These are phyloP conservation scores for Talaromyces funiculosus DNA, from an alignment of 2,329 filamentous ascomycete genomes.

Conservation along the genomic window DNA sequence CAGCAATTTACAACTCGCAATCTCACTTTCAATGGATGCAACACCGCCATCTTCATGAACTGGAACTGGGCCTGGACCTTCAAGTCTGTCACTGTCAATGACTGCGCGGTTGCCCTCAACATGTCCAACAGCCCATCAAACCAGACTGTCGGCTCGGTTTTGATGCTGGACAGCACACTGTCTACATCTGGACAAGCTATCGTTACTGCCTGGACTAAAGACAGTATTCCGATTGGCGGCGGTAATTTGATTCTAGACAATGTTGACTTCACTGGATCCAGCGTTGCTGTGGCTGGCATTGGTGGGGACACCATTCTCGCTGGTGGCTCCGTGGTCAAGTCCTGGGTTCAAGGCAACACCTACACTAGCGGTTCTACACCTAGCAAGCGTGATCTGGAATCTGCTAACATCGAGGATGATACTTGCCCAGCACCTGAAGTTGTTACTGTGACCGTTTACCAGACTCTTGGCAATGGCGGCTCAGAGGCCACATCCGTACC, in stretches of 20 bases:
- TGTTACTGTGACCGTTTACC: constrained; percentile 13
- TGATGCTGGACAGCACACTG: constrained; percentile 76
- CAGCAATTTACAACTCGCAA: constrained; percentile 87
- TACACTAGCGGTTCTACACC: constrained; percentile 46
- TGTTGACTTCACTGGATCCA: constrained; percentile 70
- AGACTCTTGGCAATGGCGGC: constrained; percentile 8
- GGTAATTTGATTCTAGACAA: constrained; percentile 84
- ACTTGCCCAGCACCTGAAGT: constrained; percentile 12
- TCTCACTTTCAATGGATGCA: constrained; percentile 72
- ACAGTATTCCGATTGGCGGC: constrained; percentile 61
- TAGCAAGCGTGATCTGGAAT: constrained; percentile 9
- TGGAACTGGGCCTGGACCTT: constrained; percentile 89
- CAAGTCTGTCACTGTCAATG: constrained; percentile 68
- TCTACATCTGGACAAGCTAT: constrained; percentile 70
- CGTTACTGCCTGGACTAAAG: constrained; percentile 64
- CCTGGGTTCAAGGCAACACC: constrained; percentile 74
- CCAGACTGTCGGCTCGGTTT: constrained; percentile 78
- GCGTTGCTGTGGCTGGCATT: constrained; percentile 58
- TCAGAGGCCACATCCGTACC: background rate
- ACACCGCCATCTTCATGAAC: constrained; percentile 81
- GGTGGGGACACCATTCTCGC: constrained; percentile 58
- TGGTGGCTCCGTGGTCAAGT: constrained; percentile 62
- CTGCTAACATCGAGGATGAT: constrained; percentile 3
- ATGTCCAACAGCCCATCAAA: constrained; percentile 61
- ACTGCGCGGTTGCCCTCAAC: constrained; percentile 70